Evolutionary conservation across 305 asterid genomes (phyloP).

Genomic region (Fraxinus ornus): DNA sequence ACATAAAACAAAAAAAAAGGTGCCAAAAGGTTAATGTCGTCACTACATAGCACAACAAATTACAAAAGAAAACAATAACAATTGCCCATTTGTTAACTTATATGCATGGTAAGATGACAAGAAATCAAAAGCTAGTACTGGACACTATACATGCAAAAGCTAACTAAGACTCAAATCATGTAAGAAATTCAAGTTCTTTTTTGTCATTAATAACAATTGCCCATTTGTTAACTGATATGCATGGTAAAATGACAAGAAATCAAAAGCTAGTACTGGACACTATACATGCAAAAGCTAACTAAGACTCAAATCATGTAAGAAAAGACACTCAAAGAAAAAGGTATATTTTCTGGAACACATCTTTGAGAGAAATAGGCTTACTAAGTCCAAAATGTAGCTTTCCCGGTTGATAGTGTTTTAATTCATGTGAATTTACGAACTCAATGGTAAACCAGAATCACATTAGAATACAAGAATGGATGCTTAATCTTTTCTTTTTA

Average conservation of each 20-base stretch:
- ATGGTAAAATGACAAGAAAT: neutral
- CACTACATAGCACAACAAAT: neutral
- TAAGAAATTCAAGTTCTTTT: too few relatives aligned
- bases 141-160: neutral
- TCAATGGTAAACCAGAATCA: neutral
- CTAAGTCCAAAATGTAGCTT: neutral
- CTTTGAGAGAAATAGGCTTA: neutral
- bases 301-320: neutral
- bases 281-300: neutral
- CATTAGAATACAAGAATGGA: neutral
- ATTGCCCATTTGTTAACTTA: neutral
- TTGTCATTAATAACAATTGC: neutral
- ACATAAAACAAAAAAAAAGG: neutral
- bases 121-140: neutral
- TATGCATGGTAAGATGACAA: neutral
- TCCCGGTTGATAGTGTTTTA: neutral
- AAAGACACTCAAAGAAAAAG: neutral
- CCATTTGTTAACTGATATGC: neutral
- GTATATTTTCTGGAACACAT: neutral
- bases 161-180: neutral
- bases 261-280: neutral
- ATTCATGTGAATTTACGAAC: neutral
- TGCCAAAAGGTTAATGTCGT: neutral
- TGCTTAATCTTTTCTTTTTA: neutral
- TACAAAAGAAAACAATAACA: neutral